Conservation (phyloP, 106 monocot genomes). For the Dendrobium chrysotoxum region DNA sequence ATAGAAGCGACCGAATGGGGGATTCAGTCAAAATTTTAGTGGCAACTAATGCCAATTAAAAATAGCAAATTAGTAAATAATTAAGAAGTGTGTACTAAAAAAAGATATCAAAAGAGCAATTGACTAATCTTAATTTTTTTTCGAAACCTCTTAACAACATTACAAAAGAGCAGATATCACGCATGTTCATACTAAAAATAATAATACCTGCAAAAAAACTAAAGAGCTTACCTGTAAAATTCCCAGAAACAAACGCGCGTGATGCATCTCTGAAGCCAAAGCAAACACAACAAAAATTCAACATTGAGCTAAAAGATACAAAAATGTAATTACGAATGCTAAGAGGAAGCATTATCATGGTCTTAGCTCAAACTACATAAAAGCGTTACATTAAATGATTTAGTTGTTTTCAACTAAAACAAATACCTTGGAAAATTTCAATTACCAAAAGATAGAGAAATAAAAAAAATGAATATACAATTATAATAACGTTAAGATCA, state of each 20-base stretch:
- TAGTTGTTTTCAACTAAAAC: background rate
- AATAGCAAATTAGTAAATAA: background rate
- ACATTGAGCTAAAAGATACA: conserved; percentile 4
- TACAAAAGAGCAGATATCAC: background rate
- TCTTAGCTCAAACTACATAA: background rate
- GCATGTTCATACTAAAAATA: background rate
- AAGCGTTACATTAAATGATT: background rate
- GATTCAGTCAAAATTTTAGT: no score
- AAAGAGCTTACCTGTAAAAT: conserved; percentile 74
- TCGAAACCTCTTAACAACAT: background rate
- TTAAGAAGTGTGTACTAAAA: background rate
- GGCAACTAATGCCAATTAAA: background rate
- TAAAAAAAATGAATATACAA: background rate
- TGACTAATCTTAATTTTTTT: background rate
- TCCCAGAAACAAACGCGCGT: conserved; percentile 93
- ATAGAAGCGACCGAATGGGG: no score
- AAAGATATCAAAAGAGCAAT: background rate
- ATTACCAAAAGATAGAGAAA: background rate
- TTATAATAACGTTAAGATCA: background rate
- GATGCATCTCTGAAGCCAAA: conserved; percentile 81
- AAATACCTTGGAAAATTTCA: background rate
- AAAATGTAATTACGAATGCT: background rate
- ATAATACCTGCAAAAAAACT: background rate
- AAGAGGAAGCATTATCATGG: background rate
- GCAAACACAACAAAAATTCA: conserved; percentile 10